Conservation (phyloP, 306 rosid species). For the Gleditsia sinensis region DNA sequence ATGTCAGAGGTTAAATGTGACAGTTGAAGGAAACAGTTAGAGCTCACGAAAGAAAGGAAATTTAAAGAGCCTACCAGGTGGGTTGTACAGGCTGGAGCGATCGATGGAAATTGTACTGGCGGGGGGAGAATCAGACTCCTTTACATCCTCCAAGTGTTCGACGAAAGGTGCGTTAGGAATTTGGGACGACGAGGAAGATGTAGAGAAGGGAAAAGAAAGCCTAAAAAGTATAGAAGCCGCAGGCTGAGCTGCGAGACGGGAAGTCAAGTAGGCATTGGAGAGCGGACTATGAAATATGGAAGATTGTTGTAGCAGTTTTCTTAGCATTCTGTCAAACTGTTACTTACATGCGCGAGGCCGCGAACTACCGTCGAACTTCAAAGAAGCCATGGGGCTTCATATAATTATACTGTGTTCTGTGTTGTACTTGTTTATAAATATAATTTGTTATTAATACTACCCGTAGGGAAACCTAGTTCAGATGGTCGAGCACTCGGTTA, state of each 20-base stretch:
- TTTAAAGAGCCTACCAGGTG: conserved; percentile 39
- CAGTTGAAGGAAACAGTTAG: neutral
- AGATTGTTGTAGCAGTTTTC: conserved; percentile 32
- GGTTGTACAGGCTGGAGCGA: conserved; percentile 50
- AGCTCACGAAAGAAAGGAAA: neutral
- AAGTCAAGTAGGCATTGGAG: conserved; percentile 22
- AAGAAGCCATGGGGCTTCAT: too few relatives aligned
- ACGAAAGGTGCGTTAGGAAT: conserved; percentile 16
- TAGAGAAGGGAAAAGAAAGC: conserved; percentile 11
- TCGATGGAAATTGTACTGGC: conserved; percentile 43
- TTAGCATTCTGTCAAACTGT: conserved; percentile 33
- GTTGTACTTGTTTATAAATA: too few relatives aligned
- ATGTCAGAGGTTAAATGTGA: neutral
- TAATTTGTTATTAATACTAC: too few relatives aligned
- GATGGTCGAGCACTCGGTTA: too few relatives aligned
- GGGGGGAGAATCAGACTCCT: neutral
- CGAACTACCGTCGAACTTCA: neutral
- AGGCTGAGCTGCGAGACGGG: neutral
- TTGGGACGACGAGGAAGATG: conserved; percentile 19
- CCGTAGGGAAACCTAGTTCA: too few relatives aligned
- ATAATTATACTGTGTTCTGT: too few relatives aligned
- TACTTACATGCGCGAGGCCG: neutral
- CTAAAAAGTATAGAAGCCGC: neutral
- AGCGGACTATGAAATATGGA: conserved; percentile 32
- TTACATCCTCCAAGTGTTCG: conserved; percentile 16